Base-by-base conservation (phyloP, 2,329 filamentous ascomycete genomes). In the Immersiporthe knoxdaviesiana region DNA sequence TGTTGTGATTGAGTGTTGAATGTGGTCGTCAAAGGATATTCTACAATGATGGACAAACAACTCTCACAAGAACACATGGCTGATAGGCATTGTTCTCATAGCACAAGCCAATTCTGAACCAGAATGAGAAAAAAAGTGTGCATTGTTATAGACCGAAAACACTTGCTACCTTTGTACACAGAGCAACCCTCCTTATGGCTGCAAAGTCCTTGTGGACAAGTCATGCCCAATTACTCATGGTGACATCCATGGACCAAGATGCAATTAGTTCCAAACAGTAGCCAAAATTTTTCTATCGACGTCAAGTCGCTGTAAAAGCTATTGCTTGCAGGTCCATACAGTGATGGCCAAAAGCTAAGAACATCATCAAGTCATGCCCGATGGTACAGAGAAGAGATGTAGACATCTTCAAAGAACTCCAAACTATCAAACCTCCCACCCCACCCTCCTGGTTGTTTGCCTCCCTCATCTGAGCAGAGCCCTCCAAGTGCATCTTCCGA, bases 321-420 rank as follows among this genome's bases (percentile, higher is more conserved):
- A 35, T 24, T 14, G 30, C 30, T 37, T n/a, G 21, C 32, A 59
- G 2, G 16, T n/a, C 21, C 56, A n/a, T 5, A 32, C 16, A n/a
- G 37, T n/a, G 56, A 11, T 37, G 21, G 16, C 18, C 56, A 37
- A 59, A 37, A 59, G 18, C 30, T 21, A 18, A 58, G 30, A 59
- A 37, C 16, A 32, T 37, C 56, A 37, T 59, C 56, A 59, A n/a
- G 56, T 59, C 56, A 59, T 59, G 56, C 11, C 56, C 56, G 18
- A 30, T 59, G 56, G 56, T 37, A 37, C 11, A 59, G 32, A n/a
- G 32, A 24, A 35, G 32, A 37, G 32, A 37, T 37, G 32, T 35
- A 59, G 32, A 32, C 32, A 37, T 37, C 56, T 37, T 37, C 18
- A 59, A 59, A 10, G 11, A 59, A 59, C 56, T 59, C 56, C 56